Conservation (phyloP, 2,329 filamentous ascomycete species). For the Metarhizium robertsii region DNA sequence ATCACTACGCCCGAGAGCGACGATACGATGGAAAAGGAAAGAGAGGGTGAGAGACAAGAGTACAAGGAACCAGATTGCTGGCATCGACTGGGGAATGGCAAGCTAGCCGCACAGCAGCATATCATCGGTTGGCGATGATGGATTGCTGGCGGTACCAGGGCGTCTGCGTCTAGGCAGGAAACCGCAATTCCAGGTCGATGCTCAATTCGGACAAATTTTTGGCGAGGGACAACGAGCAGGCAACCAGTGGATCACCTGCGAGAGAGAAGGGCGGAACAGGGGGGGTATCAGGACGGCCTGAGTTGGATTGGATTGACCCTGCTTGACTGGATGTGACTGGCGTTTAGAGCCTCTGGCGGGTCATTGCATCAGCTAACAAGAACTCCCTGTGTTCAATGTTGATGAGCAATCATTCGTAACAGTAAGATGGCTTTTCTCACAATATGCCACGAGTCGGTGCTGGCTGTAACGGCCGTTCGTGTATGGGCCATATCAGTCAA, state of each 20-base stretch:
- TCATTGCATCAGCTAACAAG: background rate
- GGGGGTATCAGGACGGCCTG: background rate
- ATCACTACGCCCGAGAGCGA: background rate
- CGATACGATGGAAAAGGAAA: background rate
- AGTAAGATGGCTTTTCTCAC: background rate
- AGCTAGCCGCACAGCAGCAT: slow-evolving; percentile 1
- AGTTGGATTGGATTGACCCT: background rate
- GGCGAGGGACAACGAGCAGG: slow-evolving; percentile 2
- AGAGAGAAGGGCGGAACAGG: slow-evolving; percentile 6
- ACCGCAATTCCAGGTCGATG: background rate
- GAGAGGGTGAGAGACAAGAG: background rate
- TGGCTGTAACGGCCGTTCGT: background rate
- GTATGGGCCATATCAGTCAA: background rate
- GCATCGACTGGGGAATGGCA: background rate
- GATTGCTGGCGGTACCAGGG: background rate
- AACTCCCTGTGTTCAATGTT: background rate
- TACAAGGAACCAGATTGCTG: background rate
- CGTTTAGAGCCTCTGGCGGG: background rate
- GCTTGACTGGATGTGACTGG: background rate
- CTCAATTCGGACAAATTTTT: background rate
- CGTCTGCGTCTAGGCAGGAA: background rate
- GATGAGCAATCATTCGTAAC: background rate
- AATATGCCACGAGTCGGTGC: background rate
- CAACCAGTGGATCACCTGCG: slow-evolving; percentile 1
- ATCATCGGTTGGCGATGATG: slow-evolving; percentile 2